These are phyloP conservation scores for Actinidia arguta DNA, from an alignment of 179 eudicot species.

Conservation along the genomic window DNA sequence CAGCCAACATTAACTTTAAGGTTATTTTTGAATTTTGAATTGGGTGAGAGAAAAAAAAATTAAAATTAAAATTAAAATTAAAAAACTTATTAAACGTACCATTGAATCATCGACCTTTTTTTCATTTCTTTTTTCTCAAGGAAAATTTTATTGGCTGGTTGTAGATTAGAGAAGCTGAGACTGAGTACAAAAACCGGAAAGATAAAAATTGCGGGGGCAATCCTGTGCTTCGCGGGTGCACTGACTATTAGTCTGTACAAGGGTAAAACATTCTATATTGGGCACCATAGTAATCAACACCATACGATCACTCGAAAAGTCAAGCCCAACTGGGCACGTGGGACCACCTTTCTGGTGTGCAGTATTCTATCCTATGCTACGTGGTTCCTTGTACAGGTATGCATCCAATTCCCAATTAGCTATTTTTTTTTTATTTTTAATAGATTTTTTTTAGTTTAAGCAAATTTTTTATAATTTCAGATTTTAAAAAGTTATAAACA, in stretches of 20 bases:
- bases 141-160: neutral
- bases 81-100: no score
- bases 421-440: no score
- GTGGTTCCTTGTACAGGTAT: constrained; percentile 63
- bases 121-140: neutral
- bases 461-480: no score
- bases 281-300: constrained; percentile 14
- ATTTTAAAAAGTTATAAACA: no score
- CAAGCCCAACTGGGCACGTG: constrained; percentile 41
- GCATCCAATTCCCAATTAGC: neutral
- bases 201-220: constrained; percentile 44
- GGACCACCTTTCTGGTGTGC: constrained; percentile 38
- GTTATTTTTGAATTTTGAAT: no score
- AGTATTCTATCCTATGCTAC: constrained; percentile 43
- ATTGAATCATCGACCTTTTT: no score
- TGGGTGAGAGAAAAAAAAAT: no score
- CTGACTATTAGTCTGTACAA: constrained; percentile 47
- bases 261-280: constrained; percentile 37
- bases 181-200: constrained; percentile 45
- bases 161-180: constrained; percentile 46
- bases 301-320: neutral
- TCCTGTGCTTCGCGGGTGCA: constrained; percentile 52
- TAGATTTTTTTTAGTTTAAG: no score
- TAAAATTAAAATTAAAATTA: no score
- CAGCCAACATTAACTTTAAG: no score